Evolutionary conservation across 2,329 filamentous ascomycete genomes (phyloP).

Genomic region (Talaromyces pinophilus): DNA sequence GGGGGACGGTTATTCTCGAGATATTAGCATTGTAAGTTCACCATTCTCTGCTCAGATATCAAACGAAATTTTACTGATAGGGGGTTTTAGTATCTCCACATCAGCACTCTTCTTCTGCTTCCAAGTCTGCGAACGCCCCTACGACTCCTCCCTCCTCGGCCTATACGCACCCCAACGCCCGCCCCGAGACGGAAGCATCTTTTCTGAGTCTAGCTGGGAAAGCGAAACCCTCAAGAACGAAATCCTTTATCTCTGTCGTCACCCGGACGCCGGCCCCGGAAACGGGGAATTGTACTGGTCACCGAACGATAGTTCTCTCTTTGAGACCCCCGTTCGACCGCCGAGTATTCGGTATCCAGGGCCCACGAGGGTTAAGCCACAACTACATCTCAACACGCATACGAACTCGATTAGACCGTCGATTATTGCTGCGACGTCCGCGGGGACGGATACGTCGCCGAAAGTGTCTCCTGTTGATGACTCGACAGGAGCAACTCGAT

Average conservation of each 20-base stretch:
- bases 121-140: constrained; percentile 41
- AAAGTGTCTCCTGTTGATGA: constrained; percentile 19
- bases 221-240: constrained; percentile 43
- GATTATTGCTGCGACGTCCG: constrained; percentile 28
- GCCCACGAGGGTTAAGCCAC: constrained; percentile 33
- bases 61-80: background rate
- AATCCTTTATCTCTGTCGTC: constrained; percentile 41
- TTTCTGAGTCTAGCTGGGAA: constrained; percentile 38
- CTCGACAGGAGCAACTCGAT: background rate
- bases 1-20: constrained; percentile 37
- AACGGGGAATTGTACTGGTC: constrained; percentile 30
- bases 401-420: constrained; percentile 33
- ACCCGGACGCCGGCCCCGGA: constrained; percentile 35
- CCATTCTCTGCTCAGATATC: too few species aligned
- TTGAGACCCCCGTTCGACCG: constrained; percentile 33
- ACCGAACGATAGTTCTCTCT: constrained; percentile 26
- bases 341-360: constrained; percentile 38
- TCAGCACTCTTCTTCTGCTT: constrained; percentile 42
- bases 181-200: constrained; percentile 33
- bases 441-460: constrained; percentile 10
- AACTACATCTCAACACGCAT: constrained; percentile 35
- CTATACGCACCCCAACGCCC: constrained; percentile 33
- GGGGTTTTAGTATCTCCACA: constrained; percentile 35
- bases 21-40: constrained; percentile 40
- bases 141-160: constrained; percentile 41